phyloP scores from a whole-genome alignment of 768 basidiomycete genomes.

The Lactarius tabidus region DNA sequence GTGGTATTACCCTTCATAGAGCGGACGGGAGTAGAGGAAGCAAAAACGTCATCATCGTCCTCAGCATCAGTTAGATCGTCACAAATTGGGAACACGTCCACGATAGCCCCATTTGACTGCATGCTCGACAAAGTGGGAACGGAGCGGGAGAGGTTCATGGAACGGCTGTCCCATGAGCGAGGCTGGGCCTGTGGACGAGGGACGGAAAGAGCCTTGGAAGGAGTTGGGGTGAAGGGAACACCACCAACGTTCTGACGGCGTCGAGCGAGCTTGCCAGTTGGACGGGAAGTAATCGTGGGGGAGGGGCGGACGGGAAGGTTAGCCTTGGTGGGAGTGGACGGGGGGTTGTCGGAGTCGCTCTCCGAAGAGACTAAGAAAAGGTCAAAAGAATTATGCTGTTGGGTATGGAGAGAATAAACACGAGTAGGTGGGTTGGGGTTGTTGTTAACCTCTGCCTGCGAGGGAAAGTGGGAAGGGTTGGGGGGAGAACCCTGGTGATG shows the following conservation, averaged over 20 bases:
- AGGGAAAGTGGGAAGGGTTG: slow-evolving; percentile 40
- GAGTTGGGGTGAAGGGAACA: slow-evolving; percentile 35
- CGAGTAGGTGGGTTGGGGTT: slow-evolving; percentile 32
- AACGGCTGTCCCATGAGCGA: slow-evolving; percentile 2
- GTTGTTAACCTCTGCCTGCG: slow-evolving; percentile 58
- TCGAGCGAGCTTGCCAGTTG: slow-evolving; percentile 54
- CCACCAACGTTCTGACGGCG: slow-evolving; percentile 45
- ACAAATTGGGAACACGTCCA: slow-evolving; percentile 58
- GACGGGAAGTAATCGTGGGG: slow-evolving; percentile 44
- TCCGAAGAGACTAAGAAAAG: slow-evolving; percentile 47
- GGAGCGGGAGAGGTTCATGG: slow-evolving; percentile 43
- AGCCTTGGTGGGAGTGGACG: slow-evolving; percentile 35
- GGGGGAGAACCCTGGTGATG: slow-evolving; percentile 64
- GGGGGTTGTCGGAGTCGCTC: slow-evolving; percentile 29
- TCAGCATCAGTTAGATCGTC: slow-evolving; percentile 60
- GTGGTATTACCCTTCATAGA: slow-evolving; percentile 18
- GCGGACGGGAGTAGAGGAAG: slow-evolving; percentile 55
- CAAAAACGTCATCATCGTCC: slow-evolving; percentile 34
- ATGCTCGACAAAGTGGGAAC: slow-evolving; percentile 40
- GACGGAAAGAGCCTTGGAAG: slow-evolving; percentile 48
- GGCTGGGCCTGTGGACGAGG: slow-evolving; percentile 35
- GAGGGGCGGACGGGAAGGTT: slow-evolving; percentile 28
- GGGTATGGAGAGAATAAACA: slow-evolving; percentile 29
- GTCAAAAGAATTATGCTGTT: slow-evolving; percentile 42
- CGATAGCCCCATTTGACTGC: slow-evolving; percentile 34